phyloP scores from a whole-genome alignment of 148 eudicot species.

The Chenopodium formosanum region DNA sequence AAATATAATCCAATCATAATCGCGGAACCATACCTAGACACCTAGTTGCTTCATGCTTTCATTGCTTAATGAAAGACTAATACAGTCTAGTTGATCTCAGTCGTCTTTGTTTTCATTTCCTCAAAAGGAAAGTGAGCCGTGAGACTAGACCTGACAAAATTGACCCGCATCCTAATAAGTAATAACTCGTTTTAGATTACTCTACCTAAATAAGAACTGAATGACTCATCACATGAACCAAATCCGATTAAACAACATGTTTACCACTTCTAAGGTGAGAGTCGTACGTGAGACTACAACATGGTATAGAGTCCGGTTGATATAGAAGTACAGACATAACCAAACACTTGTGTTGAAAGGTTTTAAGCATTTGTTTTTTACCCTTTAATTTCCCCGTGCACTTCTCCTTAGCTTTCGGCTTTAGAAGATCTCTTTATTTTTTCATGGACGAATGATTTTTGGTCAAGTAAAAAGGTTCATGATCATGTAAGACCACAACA shows the following conservation, averaged over 20 bases:
- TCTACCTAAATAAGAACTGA: no score
- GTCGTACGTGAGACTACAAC: not conserved
- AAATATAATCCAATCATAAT: not conserved
- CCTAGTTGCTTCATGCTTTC: not conserved
- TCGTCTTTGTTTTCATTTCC: not conserved
- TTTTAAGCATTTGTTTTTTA: not conserved
- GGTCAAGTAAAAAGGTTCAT: constrained; percentile 10
- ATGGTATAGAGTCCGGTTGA: not conserved
- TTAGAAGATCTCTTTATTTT: not conserved
- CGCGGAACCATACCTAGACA: not conserved
- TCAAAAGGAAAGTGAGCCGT: no score
- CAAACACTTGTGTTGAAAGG: not conserved
- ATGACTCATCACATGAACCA: not conserved
- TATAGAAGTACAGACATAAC: not conserved
- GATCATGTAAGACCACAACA: constrained; percentile 6
- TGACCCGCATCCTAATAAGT: not conserved
- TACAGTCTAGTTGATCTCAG: not conserved
- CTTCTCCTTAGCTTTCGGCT: not conserved
- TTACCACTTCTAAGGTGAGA: not conserved
- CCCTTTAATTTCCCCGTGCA: no score
- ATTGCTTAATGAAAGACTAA: not conserved
- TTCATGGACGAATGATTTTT: constrained; percentile 9
- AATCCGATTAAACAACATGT: not conserved
- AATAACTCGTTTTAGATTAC: no score
- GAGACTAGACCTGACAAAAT: not conserved